A percentile compares a stretch with the other conserved stretches of the same genome.
These are phyloP conservation scores for Echeveria elegans DNA, from an alignment of 164 flowering plant genomes.

Conservation along the genomic window DNA sequence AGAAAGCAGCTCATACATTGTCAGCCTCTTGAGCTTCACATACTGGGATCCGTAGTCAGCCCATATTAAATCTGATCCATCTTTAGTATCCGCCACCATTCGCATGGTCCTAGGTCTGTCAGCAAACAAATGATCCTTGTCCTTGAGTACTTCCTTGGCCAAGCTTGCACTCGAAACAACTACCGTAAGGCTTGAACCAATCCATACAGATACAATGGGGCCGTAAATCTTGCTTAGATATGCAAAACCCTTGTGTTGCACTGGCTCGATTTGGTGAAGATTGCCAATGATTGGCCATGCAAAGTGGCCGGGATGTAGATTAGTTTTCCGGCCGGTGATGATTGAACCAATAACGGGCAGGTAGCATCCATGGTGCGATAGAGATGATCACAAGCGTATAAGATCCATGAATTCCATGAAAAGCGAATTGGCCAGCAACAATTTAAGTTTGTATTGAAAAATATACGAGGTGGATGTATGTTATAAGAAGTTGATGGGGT, in stretches of 20 bases:
- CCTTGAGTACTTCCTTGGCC: constrained; percentile 34
- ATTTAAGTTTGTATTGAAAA: too few species aligned
- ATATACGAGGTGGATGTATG: too few species aligned
- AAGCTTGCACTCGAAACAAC: constrained; percentile 25
- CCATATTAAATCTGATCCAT: constrained; percentile 37
- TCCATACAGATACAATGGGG: constrained; percentile 38
- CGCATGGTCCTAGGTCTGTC: constrained; percentile 33
- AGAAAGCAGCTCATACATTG: constrained; percentile 31
- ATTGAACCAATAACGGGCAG: constrained; percentile 15
- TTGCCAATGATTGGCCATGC: constrained; percentile 38
- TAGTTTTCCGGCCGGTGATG: constrained; percentile 20
- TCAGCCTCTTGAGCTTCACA: constrained; percentile 33
- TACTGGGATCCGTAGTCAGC: constrained; percentile 40
- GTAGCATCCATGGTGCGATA: constrained; percentile 10
- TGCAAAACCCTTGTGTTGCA: constrained; percentile 28
- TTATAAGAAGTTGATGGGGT: background rate
- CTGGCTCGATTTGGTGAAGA: constrained; percentile 36
- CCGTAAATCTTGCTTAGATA: constrained; percentile 33
- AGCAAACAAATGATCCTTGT: constrained; percentile 30
- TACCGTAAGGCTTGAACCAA: constrained; percentile 32
- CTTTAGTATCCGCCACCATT: constrained; percentile 24
- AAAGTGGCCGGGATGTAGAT: constrained; percentile 35
- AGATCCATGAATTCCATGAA: background rate
- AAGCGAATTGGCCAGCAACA: background rate
- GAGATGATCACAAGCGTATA: constrained; percentile 3